Base-by-base conservation (phyloP, 2,329 filamentous ascomycete genomes). In the Madurella fahalii region DNA sequence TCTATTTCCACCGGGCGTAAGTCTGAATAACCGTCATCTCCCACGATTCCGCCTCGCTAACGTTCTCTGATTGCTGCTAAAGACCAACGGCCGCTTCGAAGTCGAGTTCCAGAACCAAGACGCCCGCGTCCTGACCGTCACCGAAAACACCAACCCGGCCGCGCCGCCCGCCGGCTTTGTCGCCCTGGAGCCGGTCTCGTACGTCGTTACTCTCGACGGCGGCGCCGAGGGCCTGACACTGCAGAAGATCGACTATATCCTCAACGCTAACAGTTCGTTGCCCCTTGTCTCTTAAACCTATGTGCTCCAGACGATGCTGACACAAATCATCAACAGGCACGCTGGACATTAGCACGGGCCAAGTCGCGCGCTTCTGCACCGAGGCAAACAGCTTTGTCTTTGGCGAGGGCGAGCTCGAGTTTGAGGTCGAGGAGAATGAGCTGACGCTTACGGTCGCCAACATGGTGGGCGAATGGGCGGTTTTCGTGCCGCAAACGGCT, bases 381-480 rank as follows among this genome's bases (percentile, higher is more conserved):
- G 68, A 71, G 18, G 64, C 68, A 37, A 65, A 69, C 48, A 63
- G 62, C 13, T 74, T 74, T 48, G 63, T 73, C 50, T 67, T 74
- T 40, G 68, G 68, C 32, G 58, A 61, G 7, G 71, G 70, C 51
- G 72, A 73, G 62, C 62, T 69, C n/a, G 71, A 74, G 58, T 74
- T 74, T 40, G 72, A 75, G 59, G 68, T 52, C 1, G 72, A 74
- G 2, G 72, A 74, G 58, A 72, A 72, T 44, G 72, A 75, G 62
- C 54, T 72, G 2, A 65, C 65, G 0, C 49, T 68, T 0, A 65
- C 57, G 2, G 69, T 71, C 16, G 52, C 51, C 31, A 63, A 68
- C 57, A 59, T 72, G 51, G 65, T 66, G 39, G 70, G 66, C 30
- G 68, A 71, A 54, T 71, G 64, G 54, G 68, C 53, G 18, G 42